phyloP scores from a whole-genome alignment of 2,329 filamentous ascomycete genomes.

The Sporothrix dimorphospora region DNA sequence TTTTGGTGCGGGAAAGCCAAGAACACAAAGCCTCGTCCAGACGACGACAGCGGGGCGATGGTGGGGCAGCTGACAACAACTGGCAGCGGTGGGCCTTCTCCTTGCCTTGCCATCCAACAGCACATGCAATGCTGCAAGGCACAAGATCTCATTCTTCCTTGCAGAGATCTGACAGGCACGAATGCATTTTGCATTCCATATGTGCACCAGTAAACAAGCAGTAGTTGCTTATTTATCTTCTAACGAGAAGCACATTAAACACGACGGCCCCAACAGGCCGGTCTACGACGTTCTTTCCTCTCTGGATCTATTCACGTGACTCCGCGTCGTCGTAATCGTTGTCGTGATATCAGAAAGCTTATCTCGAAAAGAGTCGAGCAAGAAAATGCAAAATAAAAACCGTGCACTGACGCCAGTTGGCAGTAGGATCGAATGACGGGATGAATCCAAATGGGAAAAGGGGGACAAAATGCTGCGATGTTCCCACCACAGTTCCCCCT shows the following conservation, averaged over 20 bases:
- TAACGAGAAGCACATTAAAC: too few species aligned
- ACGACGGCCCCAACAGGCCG: too few species aligned
- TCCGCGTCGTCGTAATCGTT: neutral
- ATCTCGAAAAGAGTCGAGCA: neutral
- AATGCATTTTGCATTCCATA: too few species aligned
- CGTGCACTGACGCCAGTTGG: neutral
- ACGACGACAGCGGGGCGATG: conserved; percentile 6
- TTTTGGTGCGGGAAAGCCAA: neutral
- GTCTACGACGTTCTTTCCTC: too few species aligned
- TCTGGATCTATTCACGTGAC: too few species aligned
- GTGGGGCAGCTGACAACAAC: conserved; percentile 29
- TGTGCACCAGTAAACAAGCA: too few species aligned
- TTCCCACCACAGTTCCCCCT: neutral
- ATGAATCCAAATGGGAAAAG: conserved; percentile 1
- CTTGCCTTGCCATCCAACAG: neutral
- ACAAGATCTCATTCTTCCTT: neutral
- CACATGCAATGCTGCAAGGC: neutral
- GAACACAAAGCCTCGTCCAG: conserved; percentile 3
- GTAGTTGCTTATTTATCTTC: too few species aligned
- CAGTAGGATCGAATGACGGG: neutral
- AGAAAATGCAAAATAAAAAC: neutral
- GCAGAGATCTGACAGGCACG: neutral
- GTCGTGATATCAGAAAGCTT: neutral
- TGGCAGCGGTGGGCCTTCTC: conserved; percentile 4
- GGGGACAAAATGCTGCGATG: neutral